phyloP scores from a whole-genome alignment of 495 filamentous ascomycete genomes.

The Hypoxylon trugodes region DNA sequence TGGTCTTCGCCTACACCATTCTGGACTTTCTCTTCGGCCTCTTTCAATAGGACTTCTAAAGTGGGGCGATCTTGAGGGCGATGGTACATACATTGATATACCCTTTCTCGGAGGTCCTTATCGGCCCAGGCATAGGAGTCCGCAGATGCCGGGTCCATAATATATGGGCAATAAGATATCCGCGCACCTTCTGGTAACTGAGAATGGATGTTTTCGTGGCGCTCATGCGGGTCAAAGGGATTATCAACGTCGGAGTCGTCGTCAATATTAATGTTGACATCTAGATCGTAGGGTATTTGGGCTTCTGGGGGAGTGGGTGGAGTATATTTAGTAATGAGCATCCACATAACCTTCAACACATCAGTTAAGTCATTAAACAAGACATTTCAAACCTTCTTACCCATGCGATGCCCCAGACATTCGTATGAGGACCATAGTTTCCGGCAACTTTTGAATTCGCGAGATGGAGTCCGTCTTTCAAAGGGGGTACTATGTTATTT shows the following conservation, averaged over 20 bases:
- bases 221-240: too few species aligned
- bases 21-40: too few species aligned
- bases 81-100: slow-evolving; percentile 40
- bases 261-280: too few species aligned
- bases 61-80: slow-evolving; percentile 27
- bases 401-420: slow-evolving; percentile 30
- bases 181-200: too few species aligned
- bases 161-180: slow-evolving; percentile 25
- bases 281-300: slow-evolving; percentile 12
- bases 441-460: slow-evolving; percentile 11
- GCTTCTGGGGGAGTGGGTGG: slow-evolving; percentile 13
- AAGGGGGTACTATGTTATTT: too few species aligned
- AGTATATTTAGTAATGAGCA: slow-evolving; percentile 11
- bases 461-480: neutral
- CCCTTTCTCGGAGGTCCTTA: slow-evolving; percentile 12
- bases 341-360: slow-evolving; percentile 38
- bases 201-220: neutral
- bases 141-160: slow-evolving; percentile 10
- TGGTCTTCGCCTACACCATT: too few species aligned
- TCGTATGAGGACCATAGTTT: slow-evolving; percentile 29
- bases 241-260: too few species aligned
- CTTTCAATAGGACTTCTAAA: neutral
- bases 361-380: slow-evolving; percentile 2
- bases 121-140: slow-evolving; percentile 19
- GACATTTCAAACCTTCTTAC: slow-evolving; percentile 1